These are phyloP conservation scores for Pseudonectria buxi DNA, from an alignment of 2,329 filamentous ascomycete species.

Conservation along the genomic window DNA sequence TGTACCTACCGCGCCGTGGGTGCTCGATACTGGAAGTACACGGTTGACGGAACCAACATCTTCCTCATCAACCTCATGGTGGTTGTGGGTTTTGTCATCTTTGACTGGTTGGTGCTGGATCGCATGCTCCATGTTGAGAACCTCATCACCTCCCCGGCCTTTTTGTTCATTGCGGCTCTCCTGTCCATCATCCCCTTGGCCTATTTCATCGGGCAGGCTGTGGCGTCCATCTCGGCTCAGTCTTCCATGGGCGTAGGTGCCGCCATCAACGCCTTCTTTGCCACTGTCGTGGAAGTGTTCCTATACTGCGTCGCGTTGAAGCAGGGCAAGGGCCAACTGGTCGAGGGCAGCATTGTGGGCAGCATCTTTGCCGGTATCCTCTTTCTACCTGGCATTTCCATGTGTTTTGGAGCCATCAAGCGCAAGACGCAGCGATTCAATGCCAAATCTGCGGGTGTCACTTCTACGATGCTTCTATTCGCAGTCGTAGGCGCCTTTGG, in stretches of 20 bases:
- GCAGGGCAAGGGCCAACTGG: conserved; percentile 85
- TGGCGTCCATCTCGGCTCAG: conserved; percentile 96
- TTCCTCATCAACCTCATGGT: conserved; percentile 96
- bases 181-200: conserved; percentile 93
- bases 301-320: conserved; percentile 91
- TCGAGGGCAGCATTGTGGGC: conserved; percentile 94
- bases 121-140: conserved; percentile 61
- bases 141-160: conserved; percentile 72
- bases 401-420: conserved; percentile 98
- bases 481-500: conserved; percentile 93
- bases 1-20: conserved; percentile 97
- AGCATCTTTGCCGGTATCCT: conserved; percentile 97
- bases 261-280: conserved; percentile 97
- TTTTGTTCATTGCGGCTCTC: conserved; percentile 77
- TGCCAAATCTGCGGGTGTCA: conserved; percentile 89
- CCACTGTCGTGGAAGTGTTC: conserved; percentile 94
- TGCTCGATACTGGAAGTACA: conserved; percentile 98
- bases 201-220: conserved; percentile 97
- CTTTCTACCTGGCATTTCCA: conserved; percentile 88
- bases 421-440: conserved; percentile 98
- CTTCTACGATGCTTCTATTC: conserved; percentile 95
- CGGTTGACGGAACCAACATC: conserved; percentile 95
- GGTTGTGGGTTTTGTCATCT: conserved; percentile 88
- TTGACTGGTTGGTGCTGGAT: conserved; percentile 80
- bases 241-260: conserved; percentile 97